Base-by-base conservation (phyloP, 2,329 filamentous ascomycete genomes). In the Hypoxylon sp. region DNA sequence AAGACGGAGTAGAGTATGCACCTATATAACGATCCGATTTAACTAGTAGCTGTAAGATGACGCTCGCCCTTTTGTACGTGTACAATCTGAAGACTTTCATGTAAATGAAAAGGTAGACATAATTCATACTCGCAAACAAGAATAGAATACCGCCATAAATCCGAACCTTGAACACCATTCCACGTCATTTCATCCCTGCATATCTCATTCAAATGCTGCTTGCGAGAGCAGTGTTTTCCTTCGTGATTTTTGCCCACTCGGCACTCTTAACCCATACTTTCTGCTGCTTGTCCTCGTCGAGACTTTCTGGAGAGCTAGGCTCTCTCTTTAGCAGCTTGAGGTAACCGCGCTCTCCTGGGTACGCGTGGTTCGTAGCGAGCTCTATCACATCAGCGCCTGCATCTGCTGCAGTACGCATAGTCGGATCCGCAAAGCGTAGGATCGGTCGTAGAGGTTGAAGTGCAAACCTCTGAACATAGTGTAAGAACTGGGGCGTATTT, bases 261-360 rank as follows among this genome's bases (percentile, higher is more conserved):
- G 63, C 63, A 17, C 70, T 76, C 66, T 74, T 74, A 19, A 11
- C 48, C 73, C 73, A 74, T 6, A 75, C 8, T 47, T 65, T 73
- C 51, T 75, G 63, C 59, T 76, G 74, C 42, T 70, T 71, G n/a
- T 63, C 59, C 57, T 71, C 71, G 39, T 72, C 60, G 13, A 71
- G 39, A 39, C 71, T 76, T 17, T 74, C 71, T 13, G 63, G 50
- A 11, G 73, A 74, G 47, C 73, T 76, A 50, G 63, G 58, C 52
- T 67, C 66, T 54, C 48, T 66, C 52, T 70, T 66, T 8, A 73
- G 54, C 26, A 60, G 46, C 13, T 59, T 58, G n/a, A 74, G 80
- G 64, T 80, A 80, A 1, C 80, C 80, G 5, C 77, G 73, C 47
- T 79, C 75, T 48, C 75, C 76, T 9, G 76, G 74, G 68, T 74